Evolutionary conservation across 169 alveolate species (phyloP).

Genomic region (Babesia sp.): DNA sequence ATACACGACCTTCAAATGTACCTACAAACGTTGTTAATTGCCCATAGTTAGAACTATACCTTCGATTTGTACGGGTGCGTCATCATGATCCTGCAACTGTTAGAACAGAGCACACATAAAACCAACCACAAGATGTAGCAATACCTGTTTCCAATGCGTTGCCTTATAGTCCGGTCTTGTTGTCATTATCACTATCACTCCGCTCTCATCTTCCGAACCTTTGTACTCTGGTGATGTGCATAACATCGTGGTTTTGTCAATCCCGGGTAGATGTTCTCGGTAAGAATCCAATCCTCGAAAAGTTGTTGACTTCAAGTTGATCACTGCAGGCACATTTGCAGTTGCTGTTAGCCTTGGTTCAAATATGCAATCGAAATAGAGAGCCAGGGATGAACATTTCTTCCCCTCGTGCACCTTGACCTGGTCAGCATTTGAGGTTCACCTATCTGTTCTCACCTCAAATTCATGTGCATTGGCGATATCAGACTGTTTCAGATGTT

Average conservation of each 20-base stretch:
- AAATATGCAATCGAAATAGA: conserved; percentile 68
- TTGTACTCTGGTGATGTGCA: conserved; percentile 29
- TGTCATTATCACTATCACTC: conserved; percentile 43
- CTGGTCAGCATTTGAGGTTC: conserved; percentile 21
- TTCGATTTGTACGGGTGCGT: conserved; percentile 6
- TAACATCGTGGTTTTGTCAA: conserved; percentile 40
- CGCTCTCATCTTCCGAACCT: conserved; percentile 25
- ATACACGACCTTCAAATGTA: not conserved
- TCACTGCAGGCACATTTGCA: conserved; percentile 10
- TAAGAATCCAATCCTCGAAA: conserved; percentile 12
- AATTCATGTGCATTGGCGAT: conserved; percentile 19
- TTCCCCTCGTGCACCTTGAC: conserved; percentile 41
- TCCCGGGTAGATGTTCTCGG: conserved; percentile 17
- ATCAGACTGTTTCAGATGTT: conserved; percentile 9
- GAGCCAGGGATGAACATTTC: conserved; percentile 51
- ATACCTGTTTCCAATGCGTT: conserved; percentile 81
- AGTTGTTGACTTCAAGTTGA: conserved; percentile 4
- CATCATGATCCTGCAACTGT: conserved; percentile 11
- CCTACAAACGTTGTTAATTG: not conserved
- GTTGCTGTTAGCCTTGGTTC: conserved; percentile 18
- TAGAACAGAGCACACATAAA: not conserved
- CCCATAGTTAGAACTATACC: not conserved
- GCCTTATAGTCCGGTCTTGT: conserved; percentile 71
- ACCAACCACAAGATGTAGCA: conserved; percentile 64
- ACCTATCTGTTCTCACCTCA: conserved; percentile 30